A percentile compares a stretch with the other conserved stretches of the same genome.
Conservation (phyloP, 768 basidiomycete species). For the Leccinum olivaceopallidum region DNA sequence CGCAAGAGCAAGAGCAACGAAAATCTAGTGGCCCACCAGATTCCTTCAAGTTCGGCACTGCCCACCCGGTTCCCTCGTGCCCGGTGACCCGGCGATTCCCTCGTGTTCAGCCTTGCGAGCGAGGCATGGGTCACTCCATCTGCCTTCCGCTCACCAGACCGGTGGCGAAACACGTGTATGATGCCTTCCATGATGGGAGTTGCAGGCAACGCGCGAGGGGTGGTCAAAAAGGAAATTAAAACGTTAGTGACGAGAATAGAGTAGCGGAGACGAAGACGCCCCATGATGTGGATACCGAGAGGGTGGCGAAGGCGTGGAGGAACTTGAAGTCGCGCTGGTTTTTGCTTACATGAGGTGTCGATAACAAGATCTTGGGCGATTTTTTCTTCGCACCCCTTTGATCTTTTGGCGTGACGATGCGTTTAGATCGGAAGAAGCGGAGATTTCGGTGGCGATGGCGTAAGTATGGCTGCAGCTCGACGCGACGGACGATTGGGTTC, state of each 20-base stretch:
- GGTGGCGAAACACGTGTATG: slow-evolving; percentile 91
- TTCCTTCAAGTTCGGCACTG: too few species aligned
- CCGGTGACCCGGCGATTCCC: slow-evolving; percentile 34
- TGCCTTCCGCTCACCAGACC: slow-evolving; percentile 85
- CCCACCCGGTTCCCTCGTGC: too few species aligned
- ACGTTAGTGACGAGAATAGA: too few species aligned
- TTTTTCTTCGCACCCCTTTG: slow-evolving; percentile 9
- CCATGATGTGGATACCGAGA: slow-evolving; percentile 43
- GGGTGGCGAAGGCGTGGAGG: slow-evolving; percentile 85
- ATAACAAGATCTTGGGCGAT: slow-evolving; percentile 66
- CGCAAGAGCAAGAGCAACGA: not conserved
- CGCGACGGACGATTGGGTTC: slow-evolving; percentile 87
- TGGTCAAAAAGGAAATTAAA: too few species aligned
- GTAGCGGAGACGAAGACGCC: slow-evolving; percentile 34
- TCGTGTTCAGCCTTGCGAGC: slow-evolving; percentile 50
- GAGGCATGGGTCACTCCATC: slow-evolving; percentile 64
- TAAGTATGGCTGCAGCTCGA: slow-evolving; percentile 90
- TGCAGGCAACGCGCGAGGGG: slow-evolving; percentile 12
- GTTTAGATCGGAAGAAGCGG: slow-evolving; percentile 61
- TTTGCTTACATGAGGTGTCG: slow-evolving; percentile 49
- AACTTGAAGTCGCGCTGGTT: slow-evolving; percentile 64
- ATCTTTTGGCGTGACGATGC: slow-evolving; percentile 4
- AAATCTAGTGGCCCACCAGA: slow-evolving; percentile 24
- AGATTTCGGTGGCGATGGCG: slow-evolving; percentile 69
- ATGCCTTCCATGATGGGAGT: slow-evolving; percentile 43